A percentile compares a stretch with the other conserved stretches of the same genome.
phyloP scores from a whole-genome alignment of 164 flowering plant genomes.

The Pachysandra terminalis region DNA sequence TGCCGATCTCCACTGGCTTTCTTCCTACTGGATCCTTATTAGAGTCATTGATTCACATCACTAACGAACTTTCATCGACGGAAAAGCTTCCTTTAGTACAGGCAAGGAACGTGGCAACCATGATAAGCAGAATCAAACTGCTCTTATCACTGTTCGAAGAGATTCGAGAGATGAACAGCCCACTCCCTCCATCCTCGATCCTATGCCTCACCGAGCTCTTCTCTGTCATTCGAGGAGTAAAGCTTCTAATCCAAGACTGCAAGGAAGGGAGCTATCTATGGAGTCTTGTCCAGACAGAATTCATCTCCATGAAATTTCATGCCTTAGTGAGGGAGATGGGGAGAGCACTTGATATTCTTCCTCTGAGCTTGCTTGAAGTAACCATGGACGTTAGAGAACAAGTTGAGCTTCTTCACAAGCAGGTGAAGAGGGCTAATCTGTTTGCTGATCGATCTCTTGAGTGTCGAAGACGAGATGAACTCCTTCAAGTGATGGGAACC shows the following conservation, averaged over 20 bases:
- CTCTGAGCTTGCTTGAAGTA: slow-evolving; percentile 52
- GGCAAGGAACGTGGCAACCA: slow-evolving; percentile 34
- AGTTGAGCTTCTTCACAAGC: slow-evolving; percentile 69
- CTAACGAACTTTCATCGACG: slow-evolving; percentile 44
- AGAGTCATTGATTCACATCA: slow-evolving; percentile 47
- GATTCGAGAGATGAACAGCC: slow-evolving; percentile 39
- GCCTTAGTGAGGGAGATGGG: slow-evolving; percentile 53
- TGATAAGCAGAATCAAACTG: slow-evolving; percentile 57
- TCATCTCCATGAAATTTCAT: slow-evolving; percentile 48
- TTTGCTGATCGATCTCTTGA: too few species aligned
- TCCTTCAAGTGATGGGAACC: slow-evolving; percentile 38
- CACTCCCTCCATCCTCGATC: slow-evolving; percentile 61
- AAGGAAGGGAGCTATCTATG: slow-evolving; percentile 48
- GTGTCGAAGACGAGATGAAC: slow-evolving; percentile 46
- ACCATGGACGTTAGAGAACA: slow-evolving; percentile 59
- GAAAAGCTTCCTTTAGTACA: slow-evolving; percentile 47
- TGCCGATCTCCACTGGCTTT: slow-evolving; percentile 40
- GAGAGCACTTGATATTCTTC: slow-evolving; percentile 60
- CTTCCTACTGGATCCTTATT: slow-evolving; percentile 50
- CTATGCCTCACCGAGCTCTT: slow-evolving; percentile 63
- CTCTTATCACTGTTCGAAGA: slow-evolving; percentile 68
- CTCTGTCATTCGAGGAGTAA: slow-evolving; percentile 41
- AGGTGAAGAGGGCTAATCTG: slow-evolving; percentile 41
- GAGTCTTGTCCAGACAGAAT: slow-evolving; percentile 49
- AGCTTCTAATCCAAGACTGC: slow-evolving; percentile 43